Evolutionary conservation across 371 early-diverging fungal species (phyloP), one percentile per base, ranked within the genome.

Genomic region (Syncephalis fuscata): DNA sequence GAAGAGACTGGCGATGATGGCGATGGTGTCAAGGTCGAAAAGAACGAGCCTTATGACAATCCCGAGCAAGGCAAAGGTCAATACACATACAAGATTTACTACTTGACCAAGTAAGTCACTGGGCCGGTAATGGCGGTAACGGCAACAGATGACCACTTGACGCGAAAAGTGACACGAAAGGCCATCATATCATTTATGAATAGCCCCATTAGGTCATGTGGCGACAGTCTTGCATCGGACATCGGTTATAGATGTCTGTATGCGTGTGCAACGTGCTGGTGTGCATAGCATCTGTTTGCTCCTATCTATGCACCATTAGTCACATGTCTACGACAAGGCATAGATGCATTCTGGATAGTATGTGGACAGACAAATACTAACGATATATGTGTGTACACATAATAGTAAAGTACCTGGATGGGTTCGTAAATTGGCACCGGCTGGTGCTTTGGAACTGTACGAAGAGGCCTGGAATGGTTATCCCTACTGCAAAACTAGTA

Each of bases 381-480:
- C 32, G 38, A 46, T n/a, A n/a, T 26, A 17, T 38, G 22, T 38
- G 20, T 24, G 15, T 46, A 20, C 16, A 32, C 26, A 14, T 43
- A 36, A 17, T 53, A 78, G 78, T 46, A 68, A 71, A 53, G 65
- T 79, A 2, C 83, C 83, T 0, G 40, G 66, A 2, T 60, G 70
- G 52, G 65, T 82, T 21, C 67, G 74, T 41, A 63, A 66, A 7
- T 23, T 82, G 36, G 66, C 70, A 25, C 81, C 83, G 16, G 66
- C 67, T 39, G 76, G 73, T 10, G 63, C 80, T 3, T 66, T 81
- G 47, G 71, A 72, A 41, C 61, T 81, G 38, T 71, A 79, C 57
- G 83, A 82, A 52, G 76, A 75, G 56, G 85, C 85, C 39, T 85
- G 85, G 85, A 85, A 85, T 57, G 85, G 79, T 36, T 85, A 81